Conservation (phyloP, 192 early-diverging fungal genomes). For the Backusella australiensis region DNA sequence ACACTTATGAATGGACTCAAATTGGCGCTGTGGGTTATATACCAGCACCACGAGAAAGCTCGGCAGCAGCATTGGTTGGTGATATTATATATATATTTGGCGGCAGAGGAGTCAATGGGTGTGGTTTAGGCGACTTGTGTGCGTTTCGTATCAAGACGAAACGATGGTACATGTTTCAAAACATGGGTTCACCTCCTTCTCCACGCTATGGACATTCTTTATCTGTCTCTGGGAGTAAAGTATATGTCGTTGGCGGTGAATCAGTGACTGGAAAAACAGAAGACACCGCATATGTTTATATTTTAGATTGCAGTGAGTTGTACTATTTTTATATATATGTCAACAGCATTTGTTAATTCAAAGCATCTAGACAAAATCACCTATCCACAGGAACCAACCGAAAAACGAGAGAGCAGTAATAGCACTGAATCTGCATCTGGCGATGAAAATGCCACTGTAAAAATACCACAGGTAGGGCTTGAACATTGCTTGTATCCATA, state of each 20-base stretch:
- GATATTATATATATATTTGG: conserved; percentile 59
- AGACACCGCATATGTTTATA: conserved; percentile 13
- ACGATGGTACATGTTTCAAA: conserved; percentile 49
- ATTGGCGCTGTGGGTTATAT: conserved; percentile 41
- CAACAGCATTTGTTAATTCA: conserved; percentile 9
- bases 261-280: conserved; percentile 24
- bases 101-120: conserved; percentile 41
- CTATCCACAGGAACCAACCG: conserved; percentile 32
- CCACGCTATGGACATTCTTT: conserved; percentile 43
- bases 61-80: conserved; percentile 34
- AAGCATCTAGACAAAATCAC: conserved; percentile 44
- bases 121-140: conserved; percentile 45
- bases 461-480: not conserved
- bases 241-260: conserved; percentile 56
- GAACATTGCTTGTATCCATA: not conserved
- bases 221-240: conserved; percentile 41
- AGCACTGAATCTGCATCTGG: not conserved
- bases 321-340: not conserved
- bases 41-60: conserved; percentile 43
- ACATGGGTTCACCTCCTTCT: conserved; percentile 43
- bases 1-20: conserved; percentile 39
- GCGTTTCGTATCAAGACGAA: conserved; percentile 51
- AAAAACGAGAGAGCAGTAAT: conserved; percentile 13
- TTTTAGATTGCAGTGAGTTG: conserved; percentile 50
- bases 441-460: not conserved